Base-by-base conservation (phyloP, 2,329 filamentous ascomycete species). In the Trichoderma brevicompactum region DNA sequence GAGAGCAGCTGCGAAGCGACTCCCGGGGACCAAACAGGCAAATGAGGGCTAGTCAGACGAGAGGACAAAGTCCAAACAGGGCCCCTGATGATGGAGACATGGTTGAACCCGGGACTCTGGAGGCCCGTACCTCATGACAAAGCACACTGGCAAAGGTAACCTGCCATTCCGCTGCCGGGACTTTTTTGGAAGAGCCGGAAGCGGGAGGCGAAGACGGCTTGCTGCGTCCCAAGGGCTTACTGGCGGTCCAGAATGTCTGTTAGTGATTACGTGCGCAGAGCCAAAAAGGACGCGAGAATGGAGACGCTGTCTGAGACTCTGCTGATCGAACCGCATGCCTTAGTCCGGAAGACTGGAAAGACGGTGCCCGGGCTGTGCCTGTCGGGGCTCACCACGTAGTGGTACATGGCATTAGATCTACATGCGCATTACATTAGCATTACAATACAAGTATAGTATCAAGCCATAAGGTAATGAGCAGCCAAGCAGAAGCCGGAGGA, bases 201-300 rank as follows among this genome's bases (percentile, higher is more conserved):
- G 23, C 23, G 23, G 46, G 58, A 17, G 10, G 56, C 17, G 34
- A n/a, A 34, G 38, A 40, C 36, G 34, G 36, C 23, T 15, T 23
- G 19, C 10, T 43, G 36, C 48, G 36, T 52, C 48, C 9, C 59
- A 62, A 62, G 59, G 59, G 59, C 59, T 62, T 62, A 62, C 59
- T 28, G 15, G 17, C 17, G 41, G 19, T 59, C 56, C 46, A 17
- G 48, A 44, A n/a, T 34, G 48, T 23, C n/a, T 15, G 32, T 34
- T 62, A 62, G 59, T 62, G 59, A 62, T 62, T 62, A 62, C 59
- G 59, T 62, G 59, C 59, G 59, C 59, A 53, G 12, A 50, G 59
- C 59, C 38, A 62, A 9, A 9, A 36, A 44, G 34, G 19, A 36
- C 2, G 44, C 23, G 23, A 28, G 23, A 41, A 34, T 61, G 36